Evolutionary conservation across 805 yeast genomes (phyloP).

Genomic region (Danielia oregonensis): DNA sequence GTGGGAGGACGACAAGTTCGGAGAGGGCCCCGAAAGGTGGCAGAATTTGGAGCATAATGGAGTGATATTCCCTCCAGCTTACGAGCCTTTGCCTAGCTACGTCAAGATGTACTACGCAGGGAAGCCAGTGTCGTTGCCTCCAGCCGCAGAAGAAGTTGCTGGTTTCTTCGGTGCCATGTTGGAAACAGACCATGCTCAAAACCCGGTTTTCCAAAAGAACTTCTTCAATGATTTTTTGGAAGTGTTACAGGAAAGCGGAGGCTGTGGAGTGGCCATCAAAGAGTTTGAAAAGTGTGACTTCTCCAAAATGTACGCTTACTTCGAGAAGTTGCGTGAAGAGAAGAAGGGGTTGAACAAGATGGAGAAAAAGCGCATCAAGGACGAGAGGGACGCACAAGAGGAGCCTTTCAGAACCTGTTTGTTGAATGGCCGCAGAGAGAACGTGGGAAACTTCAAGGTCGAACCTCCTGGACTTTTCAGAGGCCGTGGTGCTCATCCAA

Average conservation of each 20-base stretch:
- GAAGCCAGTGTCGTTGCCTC: constrained; percentile 68
- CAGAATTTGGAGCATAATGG: constrained; percentile 82
- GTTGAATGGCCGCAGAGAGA: constrained; percentile 84
- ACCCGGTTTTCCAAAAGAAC: constrained; percentile 81
- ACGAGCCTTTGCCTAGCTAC: constrained; percentile 76
- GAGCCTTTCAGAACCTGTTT: constrained; percentile 78
- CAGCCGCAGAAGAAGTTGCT: constrained; percentile 92
- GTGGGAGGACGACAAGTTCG: constrained; percentile 76
- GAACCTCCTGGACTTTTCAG: constrained; percentile 96
- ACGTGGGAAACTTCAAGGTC: constrained; percentile 87
- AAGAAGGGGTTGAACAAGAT: constrained; percentile 64
- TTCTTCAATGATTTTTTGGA: constrained; percentile 75
- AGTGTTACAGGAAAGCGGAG: constrained; percentile 70
- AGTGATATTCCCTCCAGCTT: constrained; percentile 89
- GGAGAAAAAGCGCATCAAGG: constrained; percentile 72
- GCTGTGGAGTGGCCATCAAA: constrained; percentile 44
- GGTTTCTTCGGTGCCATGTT: constrained; percentile 90
- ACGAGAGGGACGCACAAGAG: constrained; percentile 70
- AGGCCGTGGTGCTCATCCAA: constrained; percentile 97
- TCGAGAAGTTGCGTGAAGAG: constrained; percentile 64
- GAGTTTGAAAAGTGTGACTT: constrained; percentile 76
- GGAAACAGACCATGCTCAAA: constrained; percentile 83
- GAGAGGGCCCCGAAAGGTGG: constrained; percentile 80
- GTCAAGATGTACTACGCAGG: constrained; percentile 77
- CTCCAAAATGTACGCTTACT: constrained; percentile 65